Conservation (phyloP, 2,329 filamentous ascomycete genomes). For the Colletotrichum lindemuthianum region DNA sequence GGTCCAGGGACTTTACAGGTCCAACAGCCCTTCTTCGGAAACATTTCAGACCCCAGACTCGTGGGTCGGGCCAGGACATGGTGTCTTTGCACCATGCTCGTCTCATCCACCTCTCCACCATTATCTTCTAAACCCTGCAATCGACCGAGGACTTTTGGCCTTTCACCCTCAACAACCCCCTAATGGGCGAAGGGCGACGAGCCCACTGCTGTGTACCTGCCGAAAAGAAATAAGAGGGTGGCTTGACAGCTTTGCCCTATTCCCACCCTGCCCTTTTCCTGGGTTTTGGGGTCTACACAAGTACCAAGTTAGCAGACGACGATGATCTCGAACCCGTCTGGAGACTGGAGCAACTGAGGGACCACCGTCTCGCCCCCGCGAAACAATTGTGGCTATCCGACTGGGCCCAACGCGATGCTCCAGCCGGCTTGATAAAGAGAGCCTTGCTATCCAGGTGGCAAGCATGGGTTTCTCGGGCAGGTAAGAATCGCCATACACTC, state of each 20-base stretch:
- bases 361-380: slow-evolving; percentile 14
- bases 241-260: slow-evolving; percentile 8
- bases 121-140: slow-evolving; percentile 5
- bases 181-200: neutral
- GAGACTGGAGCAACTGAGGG: slow-evolving; percentile 9
- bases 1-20: slow-evolving; percentile 5
- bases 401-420: neutral
- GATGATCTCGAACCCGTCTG: slow-evolving; percentile 16
- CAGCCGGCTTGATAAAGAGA: too few relatives aligned
- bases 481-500: too few relatives aligned
- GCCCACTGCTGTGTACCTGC: slow-evolving; percentile 16
- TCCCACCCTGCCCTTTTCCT: slow-evolving; percentile 15
- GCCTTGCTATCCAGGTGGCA: too few relatives aligned
- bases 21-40: slow-evolving; percentile 18
- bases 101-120: slow-evolving; percentile 25
- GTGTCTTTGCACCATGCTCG: slow-evolving; percentile 15
- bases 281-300: neutral
- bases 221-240: slow-evolving; percentile 19
- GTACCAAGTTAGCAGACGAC: too few relatives aligned
- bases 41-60: slow-evolving; percentile 9
- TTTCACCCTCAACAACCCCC: slow-evolving; percentile 2
- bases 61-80: slow-evolving; percentile 14
- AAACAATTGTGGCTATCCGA: slow-evolving; percentile 14
- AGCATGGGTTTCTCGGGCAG: too few relatives aligned
- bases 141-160: slow-evolving; percentile 14